Evolutionary conservation across 768 basidiomycete species (phyloP).

Genomic region (Kwoniella pini): DNA sequence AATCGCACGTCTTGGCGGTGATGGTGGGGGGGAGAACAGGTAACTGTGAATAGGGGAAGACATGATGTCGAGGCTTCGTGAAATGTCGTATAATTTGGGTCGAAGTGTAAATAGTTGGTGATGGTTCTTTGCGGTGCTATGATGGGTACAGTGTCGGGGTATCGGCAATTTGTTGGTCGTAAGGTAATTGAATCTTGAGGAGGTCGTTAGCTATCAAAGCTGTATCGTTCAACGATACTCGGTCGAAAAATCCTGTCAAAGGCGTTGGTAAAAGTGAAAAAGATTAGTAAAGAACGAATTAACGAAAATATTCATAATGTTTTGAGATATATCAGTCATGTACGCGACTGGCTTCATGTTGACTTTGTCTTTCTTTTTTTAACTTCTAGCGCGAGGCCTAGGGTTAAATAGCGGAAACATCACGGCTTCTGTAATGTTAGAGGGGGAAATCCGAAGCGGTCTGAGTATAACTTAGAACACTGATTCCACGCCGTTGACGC

Average conservation of each 20-base stretch:
- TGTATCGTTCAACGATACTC: slow-evolving; percentile 20
- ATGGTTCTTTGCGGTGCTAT: not conserved
- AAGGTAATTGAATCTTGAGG: not conserved
- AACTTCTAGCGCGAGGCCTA: not conserved
- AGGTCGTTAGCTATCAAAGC: slow-evolving; percentile 13
- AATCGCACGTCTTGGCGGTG: slow-evolving; percentile 18
- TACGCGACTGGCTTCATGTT: not conserved
- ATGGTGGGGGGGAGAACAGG: slow-evolving; percentile 47
- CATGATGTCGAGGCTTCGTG: slow-evolving; percentile 24
- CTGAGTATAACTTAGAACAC: not conserved
- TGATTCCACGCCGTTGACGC: slow-evolving; percentile 6
- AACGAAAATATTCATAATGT: not conserved
- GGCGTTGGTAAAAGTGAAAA: not conserved
- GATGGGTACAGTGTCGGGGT: not conserved
- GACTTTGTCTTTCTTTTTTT: not conserved
- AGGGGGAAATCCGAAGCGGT: not conserved
- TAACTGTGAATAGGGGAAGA: slow-evolving; percentile 45
- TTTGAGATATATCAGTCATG: not conserved
- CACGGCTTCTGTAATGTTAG: not conserved
- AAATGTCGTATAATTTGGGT: not conserved
- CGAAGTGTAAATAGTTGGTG: not conserved
- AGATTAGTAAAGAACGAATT: not conserved
- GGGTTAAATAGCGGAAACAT: no score
- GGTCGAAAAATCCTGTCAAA: slow-evolving; percentile 16
- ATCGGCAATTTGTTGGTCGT: not conserved